Evolutionary conservation across 176 grass and related monocot species (phyloP).

Genomic region (Lolium perenne): DNA sequence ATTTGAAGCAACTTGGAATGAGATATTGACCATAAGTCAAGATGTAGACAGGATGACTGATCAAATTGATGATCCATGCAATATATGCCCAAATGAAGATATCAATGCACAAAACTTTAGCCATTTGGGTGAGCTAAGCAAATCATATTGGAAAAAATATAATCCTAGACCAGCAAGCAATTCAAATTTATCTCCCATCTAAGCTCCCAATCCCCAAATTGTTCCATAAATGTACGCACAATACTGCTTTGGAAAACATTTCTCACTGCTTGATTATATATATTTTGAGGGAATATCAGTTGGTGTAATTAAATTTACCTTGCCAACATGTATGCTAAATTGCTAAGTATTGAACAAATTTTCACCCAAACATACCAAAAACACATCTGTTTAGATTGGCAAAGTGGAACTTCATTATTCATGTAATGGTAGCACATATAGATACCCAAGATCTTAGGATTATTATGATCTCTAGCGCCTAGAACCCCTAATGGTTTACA

Average conservation of each 20-base stretch:
- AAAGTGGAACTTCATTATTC: constrained; percentile 25
- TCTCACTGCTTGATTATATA: too few species aligned
- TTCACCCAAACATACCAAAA: neutral
- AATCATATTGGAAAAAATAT: too few species aligned
- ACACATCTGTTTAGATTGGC: neutral
- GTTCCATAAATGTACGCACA: neutral
- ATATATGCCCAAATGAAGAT: neutral
- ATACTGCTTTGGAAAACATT: too few species aligned
- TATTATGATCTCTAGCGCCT: neutral
- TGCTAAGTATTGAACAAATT: too few species aligned
- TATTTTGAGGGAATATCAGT: too few species aligned
- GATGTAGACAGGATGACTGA: neutral
- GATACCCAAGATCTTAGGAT: constrained; percentile 17
- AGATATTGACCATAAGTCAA: neutral
- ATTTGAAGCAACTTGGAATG: neutral
- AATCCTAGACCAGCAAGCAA: neutral
- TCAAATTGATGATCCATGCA: neutral
- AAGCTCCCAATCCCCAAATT: neutral
- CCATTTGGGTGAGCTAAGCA: too few species aligned
- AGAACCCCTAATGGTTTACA: constrained; percentile 5
- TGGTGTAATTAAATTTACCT: too few species aligned
- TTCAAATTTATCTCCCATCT: neutral
- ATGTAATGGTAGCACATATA: constrained; percentile 19
- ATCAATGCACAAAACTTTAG: neutral
- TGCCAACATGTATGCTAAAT: too few species aligned